A percentile compares a stretch with the other conserved stretches of the same genome.
Evolutionary conservation across 495 filamentous ascomycete species (phyloP).

Genomic region (Tirmania nivea): DNA sequence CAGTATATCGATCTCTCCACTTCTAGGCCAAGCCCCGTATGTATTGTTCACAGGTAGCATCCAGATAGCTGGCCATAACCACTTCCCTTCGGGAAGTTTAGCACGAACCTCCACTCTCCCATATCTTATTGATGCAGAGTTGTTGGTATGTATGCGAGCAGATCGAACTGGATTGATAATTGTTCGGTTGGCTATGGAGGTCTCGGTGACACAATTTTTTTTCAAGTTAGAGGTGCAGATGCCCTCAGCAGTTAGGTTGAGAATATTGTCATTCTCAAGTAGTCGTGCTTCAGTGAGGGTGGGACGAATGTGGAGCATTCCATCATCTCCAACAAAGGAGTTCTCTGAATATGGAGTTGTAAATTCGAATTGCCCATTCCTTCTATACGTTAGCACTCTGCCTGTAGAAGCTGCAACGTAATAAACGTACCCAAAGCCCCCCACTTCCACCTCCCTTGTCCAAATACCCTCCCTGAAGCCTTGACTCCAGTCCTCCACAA

Average conservation of each 20-base stretch:
- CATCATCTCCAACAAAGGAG: conserved; percentile 43
- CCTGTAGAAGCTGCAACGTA: not conserved
- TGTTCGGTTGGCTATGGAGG: conserved; percentile 44
- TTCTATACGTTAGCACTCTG: conserved; percentile 12
- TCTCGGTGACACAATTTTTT: conserved; percentile 40
- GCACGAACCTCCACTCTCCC: conserved; percentile 63
- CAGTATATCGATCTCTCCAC: conserved; percentile 70
- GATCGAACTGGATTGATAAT: conserved; percentile 64
- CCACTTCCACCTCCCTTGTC: conserved; percentile 58
- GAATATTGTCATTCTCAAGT: conserved; percentile 37
- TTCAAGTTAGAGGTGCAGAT: conserved; percentile 38
- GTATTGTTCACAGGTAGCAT: conserved; percentile 55
- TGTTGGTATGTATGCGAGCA: conserved; percentile 51
- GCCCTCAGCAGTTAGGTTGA: conserved; percentile 42
- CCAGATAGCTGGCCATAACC: conserved; percentile 86
- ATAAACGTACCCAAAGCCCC: conserved; percentile 53
- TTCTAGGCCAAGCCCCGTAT: conserved; percentile 58
- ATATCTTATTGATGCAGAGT: conserved; percentile 49
- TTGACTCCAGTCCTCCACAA: conserved; percentile 44
- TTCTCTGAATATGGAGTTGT: conserved; percentile 52
- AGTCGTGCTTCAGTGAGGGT: conserved; percentile 47
- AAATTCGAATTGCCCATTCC: conserved; percentile 62
- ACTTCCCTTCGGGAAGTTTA: conserved; percentile 52
- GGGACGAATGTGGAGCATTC: conserved; percentile 45
- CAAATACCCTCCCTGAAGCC: conserved; percentile 42